Conservation (phyloP, 75 land plant species). For the Selaginella moellendorffii region DNA sequence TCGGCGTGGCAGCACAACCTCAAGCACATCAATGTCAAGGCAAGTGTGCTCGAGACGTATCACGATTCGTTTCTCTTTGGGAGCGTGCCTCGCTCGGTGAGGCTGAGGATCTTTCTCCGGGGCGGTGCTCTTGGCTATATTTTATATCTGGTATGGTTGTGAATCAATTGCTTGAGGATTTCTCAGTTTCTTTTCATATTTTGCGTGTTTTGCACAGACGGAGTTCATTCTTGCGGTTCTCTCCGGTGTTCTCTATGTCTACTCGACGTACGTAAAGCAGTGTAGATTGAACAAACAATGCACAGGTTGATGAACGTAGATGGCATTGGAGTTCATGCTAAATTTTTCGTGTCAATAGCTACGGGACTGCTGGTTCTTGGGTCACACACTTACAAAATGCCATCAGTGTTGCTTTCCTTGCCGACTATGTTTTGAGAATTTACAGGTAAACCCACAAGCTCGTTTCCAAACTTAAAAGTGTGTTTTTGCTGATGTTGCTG, state of each 20-base stretch:
- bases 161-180: not conserved
- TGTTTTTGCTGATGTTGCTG: not conserved
- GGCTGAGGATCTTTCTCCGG: not conserved
- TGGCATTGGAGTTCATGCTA: not conserved
- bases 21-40: constrained; percentile 14
- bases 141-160: constrained; percentile 14
- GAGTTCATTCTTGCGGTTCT: constrained; percentile 6
- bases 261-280: constrained; percentile 6
- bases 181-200: not conserved
- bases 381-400: constrained; percentile 4
- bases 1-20: too few species aligned
- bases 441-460: constrained; percentile 10
- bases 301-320: not conserved
- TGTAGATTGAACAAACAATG: not conserved
- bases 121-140: constrained; percentile 3
- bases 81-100: not conserved
- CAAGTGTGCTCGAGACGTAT: not conserved
- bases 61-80: constrained; percentile 1
- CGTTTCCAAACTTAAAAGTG: too few species aligned
- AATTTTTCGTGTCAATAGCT: constrained; percentile 2
- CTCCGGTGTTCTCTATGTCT: constrained; percentile 5
- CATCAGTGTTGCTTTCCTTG: constrained; percentile 7
- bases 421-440: constrained; percentile 3
- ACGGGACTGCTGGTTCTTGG: not conserved
- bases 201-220: not conserved